A percentile compares a stretch with the other conserved stretches of the same genome.
Conservation (phyloP, 768 basidiomycete species). For the Leccinum aurantiacum region DNA sequence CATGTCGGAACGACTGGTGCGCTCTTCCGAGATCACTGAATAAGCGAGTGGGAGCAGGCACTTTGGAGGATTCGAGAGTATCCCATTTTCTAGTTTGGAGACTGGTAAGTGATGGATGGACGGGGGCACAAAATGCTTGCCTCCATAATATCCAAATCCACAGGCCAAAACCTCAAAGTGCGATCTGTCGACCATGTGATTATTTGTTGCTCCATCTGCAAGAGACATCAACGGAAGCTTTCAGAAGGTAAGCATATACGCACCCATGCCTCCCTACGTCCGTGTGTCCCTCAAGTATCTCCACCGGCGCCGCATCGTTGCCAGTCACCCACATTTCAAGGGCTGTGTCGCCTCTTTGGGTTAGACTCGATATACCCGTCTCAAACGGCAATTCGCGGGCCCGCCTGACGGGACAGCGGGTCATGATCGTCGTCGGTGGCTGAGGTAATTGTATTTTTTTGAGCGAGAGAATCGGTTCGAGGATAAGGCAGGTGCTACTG, state of each 20-base stretch:
- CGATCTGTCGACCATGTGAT: slow-evolving; percentile 90
- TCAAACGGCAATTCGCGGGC: slow-evolving; percentile 90
- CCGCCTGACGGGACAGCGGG: slow-evolving; percentile 91
- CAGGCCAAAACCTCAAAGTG: slow-evolving; percentile 88
- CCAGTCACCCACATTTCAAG: slow-evolving; percentile 76
- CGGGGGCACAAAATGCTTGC: slow-evolving; percentile 34
- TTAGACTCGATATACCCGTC: slow-evolving; percentile 83
- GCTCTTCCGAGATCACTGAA: slow-evolving; percentile 25
- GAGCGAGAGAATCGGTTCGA: slow-evolving; percentile 4
- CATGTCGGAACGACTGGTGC: slow-evolving; percentile 54
- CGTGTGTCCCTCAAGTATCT: slow-evolving; percentile 81
- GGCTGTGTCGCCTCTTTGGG: slow-evolving; percentile 82
- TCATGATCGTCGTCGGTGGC: slow-evolving; percentile 58
- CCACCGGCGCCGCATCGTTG: slow-evolving; percentile 46
- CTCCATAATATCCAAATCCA: slow-evolving; percentile 68
- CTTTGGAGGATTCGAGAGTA: slow-evolving; percentile 32
- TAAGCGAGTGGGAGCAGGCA: slow-evolving; percentile 22
- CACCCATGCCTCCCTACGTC: slow-evolving; percentile 72
- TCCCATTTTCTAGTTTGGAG: slow-evolving; percentile 47
- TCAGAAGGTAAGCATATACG: slow-evolving; percentile 1
- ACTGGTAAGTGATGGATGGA: slow-evolving; percentile 10
- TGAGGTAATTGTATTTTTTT: slow-evolving; percentile 22
- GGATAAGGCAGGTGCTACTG: slow-evolving; percentile 16
- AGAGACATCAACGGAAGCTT: not conserved
- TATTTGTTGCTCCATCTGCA: slow-evolving; percentile 54